Base-by-base conservation (phyloP, 495 filamentous ascomycete species). In the Tuber indicum region DNA sequence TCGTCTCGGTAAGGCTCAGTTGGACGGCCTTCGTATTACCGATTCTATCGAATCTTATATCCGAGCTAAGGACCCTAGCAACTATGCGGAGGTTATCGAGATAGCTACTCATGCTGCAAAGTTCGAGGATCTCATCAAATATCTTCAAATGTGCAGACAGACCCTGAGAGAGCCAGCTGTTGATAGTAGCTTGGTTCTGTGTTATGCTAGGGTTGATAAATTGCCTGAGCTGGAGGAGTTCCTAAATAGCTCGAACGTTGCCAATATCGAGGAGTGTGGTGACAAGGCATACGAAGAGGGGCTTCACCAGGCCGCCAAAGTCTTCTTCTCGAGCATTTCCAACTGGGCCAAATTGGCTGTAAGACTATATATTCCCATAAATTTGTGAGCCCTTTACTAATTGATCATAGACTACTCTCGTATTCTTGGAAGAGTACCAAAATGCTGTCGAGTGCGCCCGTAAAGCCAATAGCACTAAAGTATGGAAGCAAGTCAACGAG, bases 401-500 rank as follows among this genome's bases (percentile, higher is more conserved):
- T 76, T 74, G 32, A 52, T 41, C 79, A 39, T 80, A 80, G 78
- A 98, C 96, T 19, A 98, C 96, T 42, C 87, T 98, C 76, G 96
- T 99, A 36, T 95, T 98, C 84, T 89, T 99, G 12, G 92, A 92
- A 82, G 96, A 99, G 74, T 98, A 99, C 86, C 96, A 99, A 84
- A 94, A 94, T 75, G 96, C 96, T 43, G 96, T 99, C 47, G 96
- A 99, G 86, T 98, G 94, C 82, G 96, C 96, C 41, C 93, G 96
- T 83, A 98, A 98, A 86, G 96, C 96, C 84, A 99, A 98, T 88
- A 99, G 94, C 87, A 94, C 96, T 86, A 97, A 97, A 74, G 96
- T 99, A 74, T 99, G 96, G 96, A 97, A 94, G 87, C 93, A 99
- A 85, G 96, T 99, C 80, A 97, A 98, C 85, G 92, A 92, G 84